Base-by-base conservation (phyloP, 768 basidiomycete genomes). In the Rickenella mellea region DNA sequence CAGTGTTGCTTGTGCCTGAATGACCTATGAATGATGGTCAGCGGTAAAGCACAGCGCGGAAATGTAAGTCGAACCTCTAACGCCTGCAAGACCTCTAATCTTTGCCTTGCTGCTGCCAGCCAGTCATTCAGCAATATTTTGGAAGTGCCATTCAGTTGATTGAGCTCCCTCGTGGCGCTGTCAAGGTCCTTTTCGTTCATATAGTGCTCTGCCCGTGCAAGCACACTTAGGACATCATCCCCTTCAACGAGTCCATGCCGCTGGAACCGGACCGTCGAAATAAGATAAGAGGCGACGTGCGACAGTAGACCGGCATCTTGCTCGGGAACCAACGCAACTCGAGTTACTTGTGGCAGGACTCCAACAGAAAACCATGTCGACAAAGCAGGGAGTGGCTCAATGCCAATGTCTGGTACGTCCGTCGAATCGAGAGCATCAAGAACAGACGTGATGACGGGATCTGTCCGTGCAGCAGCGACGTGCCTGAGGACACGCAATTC, bases 131-230 rank as follows among this genome's bases (percentile, higher is more conserved):
- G 53, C 32, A 94, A 56, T 40, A 71, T 57, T 61, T 80, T 84
- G 12, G 84, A 84, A 45, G 84, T 78, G 2, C 93, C 94, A 26
- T 70, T 76, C 42, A 99, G 65, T 61, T 90, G 85, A 59, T 97
- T 99, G 22, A 97, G 68, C 63, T 97, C 93, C 42, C 94, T 71
- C 27, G 92, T 69, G 15, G 94, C 94, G 30, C 50, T 57, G 51
- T 93, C 94, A 45, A 99, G 62, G 55, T 97, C 90, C 69, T 96
- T 92, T 66, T 93, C 88, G 46, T 82, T 82, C 56, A 98, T 62
- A 59, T 87, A 76, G 58, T 85, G 80, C 64, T 96, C 89, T 5
- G 92, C 92, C 37, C 96, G 68, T 4, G 92, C 80, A 27, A 99
- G 58, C 43, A 90, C 83, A 52, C 86, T 90, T 43, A 89, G 65